Evolutionary conservation across 129 eudicot genomes (phyloP).

Genomic region (Helianthus tuberosus): DNA sequence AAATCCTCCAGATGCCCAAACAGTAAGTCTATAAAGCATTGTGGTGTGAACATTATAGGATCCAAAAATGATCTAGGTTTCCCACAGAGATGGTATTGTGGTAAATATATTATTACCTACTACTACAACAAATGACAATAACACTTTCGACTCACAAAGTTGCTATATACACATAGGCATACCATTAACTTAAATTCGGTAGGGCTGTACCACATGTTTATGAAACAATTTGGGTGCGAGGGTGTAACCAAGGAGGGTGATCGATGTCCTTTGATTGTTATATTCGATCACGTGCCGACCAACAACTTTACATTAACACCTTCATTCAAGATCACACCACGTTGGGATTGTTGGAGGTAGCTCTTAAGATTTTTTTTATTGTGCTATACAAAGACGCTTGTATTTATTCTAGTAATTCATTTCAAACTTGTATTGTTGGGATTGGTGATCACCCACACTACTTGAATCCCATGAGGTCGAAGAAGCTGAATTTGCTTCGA

Average conservation of each 20-base stretch:
- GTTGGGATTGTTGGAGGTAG: background rate
- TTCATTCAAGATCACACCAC: slow-evolving; percentile 21
- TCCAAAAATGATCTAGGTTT: background rate
- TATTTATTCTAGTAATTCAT: too few relatives aligned
- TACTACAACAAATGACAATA: background rate
- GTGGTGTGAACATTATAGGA: background rate
- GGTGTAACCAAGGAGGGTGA: too few relatives aligned
- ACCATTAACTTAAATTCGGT: background rate
- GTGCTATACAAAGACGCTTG: too few relatives aligned
- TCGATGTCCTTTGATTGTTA: too few relatives aligned
- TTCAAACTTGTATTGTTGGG: too few relatives aligned
- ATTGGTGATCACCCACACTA: slow-evolving; percentile 29
- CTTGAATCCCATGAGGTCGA: slow-evolving; percentile 65
- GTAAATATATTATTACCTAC: background rate
- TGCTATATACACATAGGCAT: background rate
- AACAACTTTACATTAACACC: too few relatives aligned
- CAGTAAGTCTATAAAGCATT: background rate
- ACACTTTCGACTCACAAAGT: background rate
- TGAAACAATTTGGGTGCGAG: too few relatives aligned
- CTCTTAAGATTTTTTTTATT: too few relatives aligned
- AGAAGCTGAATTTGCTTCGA: slow-evolving; percentile 52
- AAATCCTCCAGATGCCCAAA: background rate
- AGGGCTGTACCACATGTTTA: too few relatives aligned
- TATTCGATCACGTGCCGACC: too few relatives aligned
- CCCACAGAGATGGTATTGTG: background rate